Percentiles rank a stretch among this genome's conserved stretches.
phyloP scores from a whole-genome alignment of 2,329 filamentous ascomycete species.

The Aspergillus aculeatus region DNA sequence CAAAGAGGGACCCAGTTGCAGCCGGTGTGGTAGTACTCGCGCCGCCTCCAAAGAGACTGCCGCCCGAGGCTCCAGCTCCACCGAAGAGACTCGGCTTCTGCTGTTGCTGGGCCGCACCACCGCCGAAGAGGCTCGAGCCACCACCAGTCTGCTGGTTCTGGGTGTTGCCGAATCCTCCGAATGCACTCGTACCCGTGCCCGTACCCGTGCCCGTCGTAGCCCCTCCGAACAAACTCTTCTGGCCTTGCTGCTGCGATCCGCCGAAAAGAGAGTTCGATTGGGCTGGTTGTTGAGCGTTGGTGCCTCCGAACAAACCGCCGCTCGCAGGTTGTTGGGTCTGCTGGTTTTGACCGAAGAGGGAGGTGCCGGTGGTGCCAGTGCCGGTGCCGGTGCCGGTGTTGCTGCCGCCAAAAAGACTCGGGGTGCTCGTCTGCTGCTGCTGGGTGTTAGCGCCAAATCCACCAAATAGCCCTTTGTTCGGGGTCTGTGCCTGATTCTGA shows the following conservation, averaged over 20 bases:
- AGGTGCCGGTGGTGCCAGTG: conserved; percentile 26
- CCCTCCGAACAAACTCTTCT: conserved; percentile 42
- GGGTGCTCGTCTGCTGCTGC: conserved; percentile 40
- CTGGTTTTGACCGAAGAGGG: conserved; percentile 39
- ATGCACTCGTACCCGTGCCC: conserved; percentile 27
- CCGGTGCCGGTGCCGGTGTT: conserved; percentile 13
- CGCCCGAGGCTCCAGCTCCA: conserved; percentile 36
- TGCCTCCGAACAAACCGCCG: conserved; percentile 45
- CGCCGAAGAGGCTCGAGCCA: conserved; percentile 43
- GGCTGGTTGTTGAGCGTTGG: conserved; percentile 30
- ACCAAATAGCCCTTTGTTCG: conserved; percentile 38
- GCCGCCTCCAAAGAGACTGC: conserved; percentile 48
- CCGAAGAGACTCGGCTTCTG: conserved; percentile 59
- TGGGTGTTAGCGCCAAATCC: conserved; percentile 45
- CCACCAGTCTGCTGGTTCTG: conserved; percentile 44
- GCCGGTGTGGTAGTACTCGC: conserved; percentile 25
- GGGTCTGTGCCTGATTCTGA: conserved; percentile 37
- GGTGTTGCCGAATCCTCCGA: conserved; percentile 44
- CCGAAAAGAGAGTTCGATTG: conserved; percentile 38
- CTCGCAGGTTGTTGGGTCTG: conserved; percentile 34
- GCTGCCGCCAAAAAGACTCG: conserved; percentile 46
- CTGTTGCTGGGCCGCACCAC: conserved; percentile 50
- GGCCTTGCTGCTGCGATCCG: conserved; percentile 33
- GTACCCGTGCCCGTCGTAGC: conserved; percentile 35
- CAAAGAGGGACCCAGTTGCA: conserved; percentile 58